Conservation (phyloP, 1,284 basidiomycete genomes). For the Fomitopsis schrenkii region DNA sequence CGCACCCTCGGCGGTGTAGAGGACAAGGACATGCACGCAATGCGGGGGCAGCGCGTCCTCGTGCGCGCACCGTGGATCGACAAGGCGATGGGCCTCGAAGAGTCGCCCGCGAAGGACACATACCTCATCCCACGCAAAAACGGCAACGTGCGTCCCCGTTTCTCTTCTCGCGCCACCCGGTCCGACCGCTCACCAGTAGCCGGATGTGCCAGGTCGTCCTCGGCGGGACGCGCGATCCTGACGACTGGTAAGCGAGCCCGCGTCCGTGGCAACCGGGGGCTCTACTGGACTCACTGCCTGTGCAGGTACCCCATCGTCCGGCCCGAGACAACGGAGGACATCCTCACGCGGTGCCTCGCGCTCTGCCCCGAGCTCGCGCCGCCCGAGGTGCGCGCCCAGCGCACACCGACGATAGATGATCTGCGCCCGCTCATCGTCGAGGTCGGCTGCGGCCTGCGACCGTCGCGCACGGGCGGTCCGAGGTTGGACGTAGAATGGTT, state of each 20-base stretch:
- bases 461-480: conserved; percentile 43
- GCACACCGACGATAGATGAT: conserved; percentile 58
- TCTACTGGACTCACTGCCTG: not conserved
- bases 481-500: conserved; percentile 35
- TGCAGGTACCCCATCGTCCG: conserved; percentile 54
- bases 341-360: conserved; percentile 52
- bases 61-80: conserved; percentile 48
- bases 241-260: conserved; percentile 54
- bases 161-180: not conserved
- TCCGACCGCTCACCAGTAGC: not conserved
- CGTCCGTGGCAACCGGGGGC: not conserved
- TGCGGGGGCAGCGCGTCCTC: conserved; percentile 48
- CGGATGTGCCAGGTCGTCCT: conserved; percentile 51
- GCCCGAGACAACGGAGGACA: conserved; percentile 54
- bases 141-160: conserved; percentile 49
- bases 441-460: conserved; percentile 56
- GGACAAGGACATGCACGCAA: conserved; percentile 45
- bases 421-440: conserved; percentile 59
- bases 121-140: not conserved
- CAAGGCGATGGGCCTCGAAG: not conserved
- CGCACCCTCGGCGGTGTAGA: conserved; percentile 42
- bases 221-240: conserved; percentile 55
- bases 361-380: conserved; percentile 69
- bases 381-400: conserved; percentile 43
- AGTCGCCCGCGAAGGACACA: not conserved